Evolutionary conservation across 2,329 filamentous ascomycete species (phyloP).

Genomic region (Purpureocillium lavendulum): DNA sequence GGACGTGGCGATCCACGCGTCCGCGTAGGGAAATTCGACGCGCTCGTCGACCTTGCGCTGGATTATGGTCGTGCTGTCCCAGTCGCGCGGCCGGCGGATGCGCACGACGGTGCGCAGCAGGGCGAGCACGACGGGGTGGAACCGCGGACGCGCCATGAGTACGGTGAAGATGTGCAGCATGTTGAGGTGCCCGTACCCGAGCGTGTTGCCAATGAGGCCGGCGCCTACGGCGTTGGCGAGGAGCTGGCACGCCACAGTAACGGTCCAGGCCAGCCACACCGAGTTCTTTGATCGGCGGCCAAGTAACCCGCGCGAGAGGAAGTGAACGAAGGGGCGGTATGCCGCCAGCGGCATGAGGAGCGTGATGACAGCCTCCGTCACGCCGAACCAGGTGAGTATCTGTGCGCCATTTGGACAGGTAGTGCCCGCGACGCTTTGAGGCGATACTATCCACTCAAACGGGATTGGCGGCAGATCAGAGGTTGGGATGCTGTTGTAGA

Average conservation of each 20-base stretch:
- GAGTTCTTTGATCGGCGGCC: conserved; percentile 9
- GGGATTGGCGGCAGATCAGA: conserved; percentile 11
- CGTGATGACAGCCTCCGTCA: conserved; percentile 11
- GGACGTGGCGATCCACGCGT: conserved; percentile 12
- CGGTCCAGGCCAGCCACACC: conserved; percentile 9
- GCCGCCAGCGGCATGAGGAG: conserved; percentile 7
- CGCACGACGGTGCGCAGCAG: conserved; percentile 12
- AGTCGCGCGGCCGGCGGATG: conserved; percentile 4
- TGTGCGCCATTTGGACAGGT: conserved; percentile 8
- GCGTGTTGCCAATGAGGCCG: too few relatives aligned
- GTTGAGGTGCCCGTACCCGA: too few relatives aligned
- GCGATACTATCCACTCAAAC: conserved; percentile 15
- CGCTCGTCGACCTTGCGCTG: conserved; percentile 9
- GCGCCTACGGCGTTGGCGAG: conserved; percentile 10
- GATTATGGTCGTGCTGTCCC: conserved; percentile 10
- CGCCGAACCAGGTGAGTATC: conserved; percentile 11
- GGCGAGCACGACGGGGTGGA: conserved; percentile 4
- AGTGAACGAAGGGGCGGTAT: conserved; percentile 12
- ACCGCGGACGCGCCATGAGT: too few relatives aligned
- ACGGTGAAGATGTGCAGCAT: too few relatives aligned
- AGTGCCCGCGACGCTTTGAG: conserved; percentile 1
- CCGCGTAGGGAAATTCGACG: conserved; percentile 15
- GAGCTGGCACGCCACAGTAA: conserved; percentile 11
- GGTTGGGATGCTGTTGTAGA: conserved; percentile 6
- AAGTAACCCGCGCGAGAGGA: conserved; percentile 7